Evolutionary conservation across 306 rosid genomes (phyloP).

Genomic region (Senna tora): DNA sequence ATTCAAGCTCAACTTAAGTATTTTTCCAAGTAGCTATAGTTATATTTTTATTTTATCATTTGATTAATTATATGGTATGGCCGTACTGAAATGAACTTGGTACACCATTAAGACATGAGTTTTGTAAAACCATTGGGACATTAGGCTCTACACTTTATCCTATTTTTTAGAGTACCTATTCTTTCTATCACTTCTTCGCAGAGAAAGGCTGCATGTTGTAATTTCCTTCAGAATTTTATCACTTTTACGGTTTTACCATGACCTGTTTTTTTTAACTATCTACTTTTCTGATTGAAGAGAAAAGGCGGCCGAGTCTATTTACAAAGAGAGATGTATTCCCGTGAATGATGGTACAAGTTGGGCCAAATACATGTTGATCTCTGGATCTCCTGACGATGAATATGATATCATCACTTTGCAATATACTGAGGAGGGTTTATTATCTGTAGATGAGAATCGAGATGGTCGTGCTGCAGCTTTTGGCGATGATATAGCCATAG

Average conservation of each 20-base stretch:
- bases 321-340: slow-evolving; percentile 86
- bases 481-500: slow-evolving; percentile 98
- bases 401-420: slow-evolving; percentile 93
- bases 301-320: slow-evolving; percentile 88
- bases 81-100: background rate
- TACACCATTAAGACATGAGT: background rate
- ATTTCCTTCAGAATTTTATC: slow-evolving; percentile 7
- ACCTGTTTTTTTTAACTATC: slow-evolving; percentile 36
- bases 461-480: slow-evolving; percentile 95
- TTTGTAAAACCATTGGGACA: background rate
- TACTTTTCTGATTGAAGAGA: slow-evolving; percentile 62
- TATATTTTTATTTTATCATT: background rate
- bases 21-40: background rate
- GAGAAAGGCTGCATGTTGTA: background rate
- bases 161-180: background rate
- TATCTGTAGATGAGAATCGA: slow-evolving; percentile 86
- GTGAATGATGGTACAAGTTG: slow-evolving; percentile 84
- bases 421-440: slow-evolving; percentile 89
- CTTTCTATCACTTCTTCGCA: background rate
- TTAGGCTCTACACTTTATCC: background rate
- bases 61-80: background rate
- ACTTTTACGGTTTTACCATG: slow-evolving; percentile 12
- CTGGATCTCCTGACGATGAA: slow-evolving; percentile 83
- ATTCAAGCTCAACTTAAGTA: background rate
- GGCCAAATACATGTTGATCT: slow-evolving; percentile 96